Evolutionary conservation across 805 yeast species (phyloP).

Genomic region (Wickerhamomyces alni): DNA sequence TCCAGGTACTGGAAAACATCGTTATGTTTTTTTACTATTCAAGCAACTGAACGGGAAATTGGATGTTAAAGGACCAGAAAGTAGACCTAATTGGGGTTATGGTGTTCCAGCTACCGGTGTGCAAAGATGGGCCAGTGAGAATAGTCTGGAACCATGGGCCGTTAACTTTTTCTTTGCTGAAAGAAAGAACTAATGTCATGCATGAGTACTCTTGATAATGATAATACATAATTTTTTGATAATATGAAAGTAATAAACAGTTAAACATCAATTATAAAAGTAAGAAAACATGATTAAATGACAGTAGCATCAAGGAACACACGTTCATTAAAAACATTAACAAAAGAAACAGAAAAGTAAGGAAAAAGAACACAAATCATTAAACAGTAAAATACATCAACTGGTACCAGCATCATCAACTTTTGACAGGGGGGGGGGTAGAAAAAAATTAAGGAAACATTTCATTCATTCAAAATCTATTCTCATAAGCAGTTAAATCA

Average conservation of each 20-base stretch:
- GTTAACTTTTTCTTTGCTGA: constrained; percentile 85
- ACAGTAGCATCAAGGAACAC: too few relatives aligned
- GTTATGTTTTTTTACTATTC: constrained; percentile 74
- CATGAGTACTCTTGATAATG: too few relatives aligned
- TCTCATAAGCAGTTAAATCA: constrained; percentile 2
- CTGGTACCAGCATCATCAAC: too few relatives aligned
- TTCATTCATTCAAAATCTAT: not conserved
- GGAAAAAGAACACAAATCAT: not conserved
- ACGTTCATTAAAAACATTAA: too few relatives aligned
- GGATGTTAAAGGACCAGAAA: constrained; percentile 32
- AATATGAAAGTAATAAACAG: too few relatives aligned
- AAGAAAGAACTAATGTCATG: constrained; percentile 28
- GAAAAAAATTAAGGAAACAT: too few relatives aligned
- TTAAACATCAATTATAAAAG: too few relatives aligned
- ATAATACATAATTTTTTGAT: too few relatives aligned
- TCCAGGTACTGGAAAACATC: constrained; percentile 74
- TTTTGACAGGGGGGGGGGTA: too few relatives aligned
- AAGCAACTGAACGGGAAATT: constrained; percentile 47
- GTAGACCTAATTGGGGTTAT: constrained; percentile 80
- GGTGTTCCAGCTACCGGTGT: constrained; percentile 78
- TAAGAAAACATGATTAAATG: too few relatives aligned
- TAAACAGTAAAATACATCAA: not conserved
- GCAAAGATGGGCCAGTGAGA: constrained; percentile 61
- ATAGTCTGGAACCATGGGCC: constrained; percentile 62
- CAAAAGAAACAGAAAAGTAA: too few relatives aligned